Percentiles rank a stretch among this genome's conserved stretches.
Conservation (phyloP, 257 asterid genomes). For the Solanum chilense region DNA sequence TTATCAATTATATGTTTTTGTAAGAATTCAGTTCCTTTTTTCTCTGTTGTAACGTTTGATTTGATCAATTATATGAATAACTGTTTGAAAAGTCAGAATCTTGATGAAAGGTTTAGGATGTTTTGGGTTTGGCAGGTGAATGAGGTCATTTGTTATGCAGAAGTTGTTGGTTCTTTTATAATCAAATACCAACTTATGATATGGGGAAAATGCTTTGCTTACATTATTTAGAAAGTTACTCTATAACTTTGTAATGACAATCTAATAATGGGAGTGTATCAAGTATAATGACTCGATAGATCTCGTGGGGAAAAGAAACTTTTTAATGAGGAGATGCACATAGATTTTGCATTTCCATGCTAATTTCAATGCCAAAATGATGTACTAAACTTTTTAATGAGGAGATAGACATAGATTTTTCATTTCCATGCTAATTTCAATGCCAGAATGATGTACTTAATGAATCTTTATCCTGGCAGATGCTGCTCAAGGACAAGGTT, state of each 20-base stretch:
- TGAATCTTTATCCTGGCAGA: slow-evolving; percentile 26
- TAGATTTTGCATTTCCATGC: not conserved
- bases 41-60: not conserved
- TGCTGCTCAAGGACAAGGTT: slow-evolving; percentile 14
- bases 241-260: not conserved
- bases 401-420: not conserved
- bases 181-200: not conserved
- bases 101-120: not conserved
- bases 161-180: too few species aligned
- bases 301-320: not conserved
- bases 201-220: not conserved
- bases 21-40: not conserved
- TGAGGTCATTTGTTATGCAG: not conserved
- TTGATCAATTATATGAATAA: not conserved
- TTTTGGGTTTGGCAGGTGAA: not conserved
- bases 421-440: not conserved
- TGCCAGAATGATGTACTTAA: not conserved
- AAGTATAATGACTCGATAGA: not conserved
- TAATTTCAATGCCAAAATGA: not conserved
- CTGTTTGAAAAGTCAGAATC: not conserved
- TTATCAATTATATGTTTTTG: not conserved
- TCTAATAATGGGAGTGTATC: not conserved
- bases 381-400: not conserved
- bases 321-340: not conserved
- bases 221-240: not conserved